Percentiles rank a stretch among this genome's conserved stretches.
Evolutionary conservation across 768 basidiomycete genomes (phyloP).

Genomic region (Baorangia bicolor): DNA sequence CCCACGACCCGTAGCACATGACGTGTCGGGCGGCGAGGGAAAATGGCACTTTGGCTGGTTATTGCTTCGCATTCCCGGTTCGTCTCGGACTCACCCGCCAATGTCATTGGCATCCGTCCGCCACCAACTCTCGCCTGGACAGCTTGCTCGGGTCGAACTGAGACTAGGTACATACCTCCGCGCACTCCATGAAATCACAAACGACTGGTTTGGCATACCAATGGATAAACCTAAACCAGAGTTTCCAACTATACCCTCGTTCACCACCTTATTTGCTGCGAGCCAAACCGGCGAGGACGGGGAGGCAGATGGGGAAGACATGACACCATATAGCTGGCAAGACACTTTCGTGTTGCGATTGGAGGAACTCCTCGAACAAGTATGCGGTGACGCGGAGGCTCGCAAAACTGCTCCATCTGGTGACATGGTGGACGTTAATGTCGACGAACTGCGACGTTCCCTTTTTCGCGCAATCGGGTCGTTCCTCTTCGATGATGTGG

Average conservation of each 20-base stretch:
- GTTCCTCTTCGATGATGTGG: slow-evolving; percentile 76
- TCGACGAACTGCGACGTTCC: slow-evolving; percentile 44
- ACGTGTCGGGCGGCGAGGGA: slow-evolving; percentile 36
- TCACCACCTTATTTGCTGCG: slow-evolving; percentile 7
- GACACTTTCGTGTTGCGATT: slow-evolving; percentile 64
- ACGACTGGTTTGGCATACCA: slow-evolving; percentile 73
- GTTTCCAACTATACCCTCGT: slow-evolving; percentile 29
- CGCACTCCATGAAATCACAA: slow-evolving; percentile 67
- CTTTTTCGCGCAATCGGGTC: slow-evolving; percentile 71
- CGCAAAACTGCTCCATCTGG: slow-evolving; percentile 8
- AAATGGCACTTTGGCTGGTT: slow-evolving; percentile 26
- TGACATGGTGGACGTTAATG: slow-evolving; percentile 23
- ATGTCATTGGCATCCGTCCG: slow-evolving; percentile 38
- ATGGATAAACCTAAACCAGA: slow-evolving; percentile 24
- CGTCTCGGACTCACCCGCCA: slow-evolving; percentile 33
- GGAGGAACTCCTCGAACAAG: slow-evolving; percentile 52
- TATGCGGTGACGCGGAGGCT: slow-evolving; percentile 29
- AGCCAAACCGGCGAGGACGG: slow-evolving; percentile 4
- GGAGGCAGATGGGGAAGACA: slow-evolving; percentile 22
- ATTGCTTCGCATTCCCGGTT: slow-evolving; percentile 37
- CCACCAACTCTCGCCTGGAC: slow-evolving; percentile 34
- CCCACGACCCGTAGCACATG: slow-evolving; percentile 44
- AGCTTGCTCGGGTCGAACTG: slow-evolving; percentile 53
- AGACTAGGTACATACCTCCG: slow-evolving; percentile 59
- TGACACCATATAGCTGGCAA: slow-evolving; percentile 63